These are phyloP conservation scores for Shiraia sp. DNA, from an alignment of 2,329 filamentous ascomycete species.

Conservation along the genomic window DNA sequence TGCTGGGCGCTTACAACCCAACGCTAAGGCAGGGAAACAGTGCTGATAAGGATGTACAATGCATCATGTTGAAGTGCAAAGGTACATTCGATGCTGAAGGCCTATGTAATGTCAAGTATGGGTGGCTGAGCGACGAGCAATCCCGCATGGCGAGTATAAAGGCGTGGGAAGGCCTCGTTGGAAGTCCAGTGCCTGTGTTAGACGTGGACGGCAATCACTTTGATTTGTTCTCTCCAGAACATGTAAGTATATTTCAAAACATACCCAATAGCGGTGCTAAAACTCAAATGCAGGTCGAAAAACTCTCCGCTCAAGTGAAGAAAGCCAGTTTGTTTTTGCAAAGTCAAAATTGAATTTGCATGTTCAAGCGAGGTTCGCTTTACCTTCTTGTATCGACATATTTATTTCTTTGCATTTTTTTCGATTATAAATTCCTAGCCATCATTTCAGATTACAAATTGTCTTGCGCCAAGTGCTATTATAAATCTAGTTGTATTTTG, in stretches of 20 bases:
- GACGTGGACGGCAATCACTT: background rate
- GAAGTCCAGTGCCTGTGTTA: background rate
- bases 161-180: background rate
- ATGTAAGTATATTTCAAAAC: background rate
- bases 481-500: too few relatives aligned
- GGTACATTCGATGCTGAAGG: background rate
- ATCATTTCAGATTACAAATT: too few relatives aligned
- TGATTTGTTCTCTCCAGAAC: background rate
- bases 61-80: background rate
- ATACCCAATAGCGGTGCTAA: background rate
- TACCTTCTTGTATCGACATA: too few relatives aligned
- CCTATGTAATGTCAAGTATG: background rate
- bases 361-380: too few relatives aligned
- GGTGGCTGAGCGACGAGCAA: background rate
- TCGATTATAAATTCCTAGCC: too few relatives aligned
- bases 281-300: background rate
- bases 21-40: too few relatives aligned
- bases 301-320: background rate
- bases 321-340: too few relatives aligned
- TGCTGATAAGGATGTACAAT: too few relatives aligned
- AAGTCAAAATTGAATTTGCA: too few relatives aligned
- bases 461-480: too few relatives aligned
- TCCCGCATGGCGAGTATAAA: background rate
- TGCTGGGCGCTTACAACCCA: too few relatives aligned
- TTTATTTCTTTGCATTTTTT: too few relatives aligned